These are phyloP conservation scores for Nemophila menziesii DNA, from an alignment of 257 asterid species.

Conservation along the genomic window DNA sequence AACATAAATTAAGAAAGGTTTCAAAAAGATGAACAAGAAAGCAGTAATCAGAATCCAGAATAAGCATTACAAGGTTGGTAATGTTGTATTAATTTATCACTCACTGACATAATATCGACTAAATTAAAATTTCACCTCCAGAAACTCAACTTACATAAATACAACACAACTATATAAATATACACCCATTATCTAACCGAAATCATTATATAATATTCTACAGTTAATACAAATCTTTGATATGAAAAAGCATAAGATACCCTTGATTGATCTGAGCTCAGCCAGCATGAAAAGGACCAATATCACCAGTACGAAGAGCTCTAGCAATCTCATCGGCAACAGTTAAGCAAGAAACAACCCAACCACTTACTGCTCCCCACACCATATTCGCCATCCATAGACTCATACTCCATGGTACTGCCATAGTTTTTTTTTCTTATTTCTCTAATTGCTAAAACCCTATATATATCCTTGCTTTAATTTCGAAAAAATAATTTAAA, in stretches of 20 bases:
- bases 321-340: constrained; percentile 76
- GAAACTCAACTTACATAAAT: not conserved
- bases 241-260: no score
- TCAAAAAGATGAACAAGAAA: constrained; percentile 2
- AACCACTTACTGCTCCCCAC: constrained; percentile 59
- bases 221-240: not conserved
- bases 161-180: not conserved
- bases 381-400: constrained; percentile 55
- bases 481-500: no score
- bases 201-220: not conserved
- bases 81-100: not conserved
- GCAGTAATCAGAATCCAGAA: constrained; percentile 3
- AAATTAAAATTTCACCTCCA: not conserved
- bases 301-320: constrained; percentile 46
- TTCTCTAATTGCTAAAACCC: not conserved
- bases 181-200: not conserved
- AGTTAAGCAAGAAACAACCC: constrained; percentile 58
- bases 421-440: constrained; percentile 29
- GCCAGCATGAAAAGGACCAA: constrained; percentile 58
- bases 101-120: not conserved
- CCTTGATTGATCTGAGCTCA: no score
- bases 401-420: constrained; percentile 59
- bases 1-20: no score
- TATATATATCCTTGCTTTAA: not conserved
- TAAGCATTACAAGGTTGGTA: not conserved